Evolutionary conservation across 129 eudicot genomes (phyloP).

Genomic region (Ambrosia artemisiifolia): DNA sequence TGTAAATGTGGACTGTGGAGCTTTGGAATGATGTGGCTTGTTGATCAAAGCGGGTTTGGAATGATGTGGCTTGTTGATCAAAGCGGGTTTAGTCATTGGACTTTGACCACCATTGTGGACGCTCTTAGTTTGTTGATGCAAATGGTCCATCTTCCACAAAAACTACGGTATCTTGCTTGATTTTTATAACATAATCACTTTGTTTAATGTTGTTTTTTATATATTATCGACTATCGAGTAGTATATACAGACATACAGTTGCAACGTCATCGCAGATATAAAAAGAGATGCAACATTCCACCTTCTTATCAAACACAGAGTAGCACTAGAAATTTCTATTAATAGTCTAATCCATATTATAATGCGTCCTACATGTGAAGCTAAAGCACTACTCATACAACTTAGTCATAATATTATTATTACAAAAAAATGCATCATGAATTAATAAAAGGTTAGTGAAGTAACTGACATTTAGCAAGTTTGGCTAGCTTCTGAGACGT

Average conservation of each 20-base stretch:
- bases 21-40: too few relatives aligned
- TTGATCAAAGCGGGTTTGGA: too few relatives aligned
- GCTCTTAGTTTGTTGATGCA: not conserved
- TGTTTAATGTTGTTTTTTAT: not conserved
- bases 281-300: not conserved
- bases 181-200: not conserved
- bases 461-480: slow-evolving; percentile 70
- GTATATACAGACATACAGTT: not conserved
- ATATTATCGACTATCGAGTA: not conserved
- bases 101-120: not conserved
- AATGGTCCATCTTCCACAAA: not conserved
- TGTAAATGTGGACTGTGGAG: too few relatives aligned
- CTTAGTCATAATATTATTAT: too few relatives aligned
- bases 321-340: too few relatives aligned
- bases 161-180: not conserved
- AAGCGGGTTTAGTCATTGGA: too few relatives aligned
- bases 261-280: not conserved
- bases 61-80: too few relatives aligned
- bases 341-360: not conserved
- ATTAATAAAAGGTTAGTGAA: not conserved
- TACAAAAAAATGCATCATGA: not conserved
- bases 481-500: slow-evolving; percentile 91
- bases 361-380: too few relatives aligned
- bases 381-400: too few relatives aligned
- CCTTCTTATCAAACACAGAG: not conserved